Percentiles rank a stretch among this genome's conserved stretches.
Evolutionary conservation across 805 yeast genomes (phyloP).

Genomic region (Wickerhamia fluorescens): DNA sequence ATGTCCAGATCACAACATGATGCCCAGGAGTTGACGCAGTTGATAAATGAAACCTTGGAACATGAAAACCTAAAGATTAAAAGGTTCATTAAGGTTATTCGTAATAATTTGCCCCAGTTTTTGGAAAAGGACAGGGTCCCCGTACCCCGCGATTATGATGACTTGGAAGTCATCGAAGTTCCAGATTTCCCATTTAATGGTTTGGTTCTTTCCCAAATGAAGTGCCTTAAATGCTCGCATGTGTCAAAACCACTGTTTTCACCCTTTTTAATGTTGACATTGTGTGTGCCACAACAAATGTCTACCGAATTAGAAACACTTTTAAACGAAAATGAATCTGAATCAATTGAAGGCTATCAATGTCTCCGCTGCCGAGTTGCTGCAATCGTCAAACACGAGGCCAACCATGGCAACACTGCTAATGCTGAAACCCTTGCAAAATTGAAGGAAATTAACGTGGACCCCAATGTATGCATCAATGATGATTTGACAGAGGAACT

Average conservation of each 20-base stretch:
- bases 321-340: constrained; percentile 50
- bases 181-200: constrained; percentile 77
- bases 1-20: constrained; percentile 85
- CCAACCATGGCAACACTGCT: constrained; percentile 14
- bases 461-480: constrained; percentile 44
- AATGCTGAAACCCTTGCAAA: constrained; percentile 21
- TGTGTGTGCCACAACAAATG: constrained; percentile 59
- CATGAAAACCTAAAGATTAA: constrained; percentile 48
- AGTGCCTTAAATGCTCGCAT: constrained; percentile 61
- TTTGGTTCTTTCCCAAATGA: constrained; percentile 53
- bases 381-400: constrained; percentile 24
- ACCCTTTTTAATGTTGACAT: constrained; percentile 64
- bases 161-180: constrained; percentile 16
- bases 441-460: constrained; percentile 28
- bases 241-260: constrained; percentile 52
- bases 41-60: constrained; percentile 71
- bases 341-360: constrained; percentile 71
- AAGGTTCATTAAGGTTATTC: constrained; percentile 18
- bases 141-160: constrained; percentile 6
- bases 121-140: constrained; percentile 3
- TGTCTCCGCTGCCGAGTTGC: constrained; percentile 63
- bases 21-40: constrained; percentile 86
- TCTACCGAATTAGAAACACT: constrained; percentile 46
- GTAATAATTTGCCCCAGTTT: constrained; percentile 4
- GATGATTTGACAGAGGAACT: constrained; percentile 54